Conservation (phyloP, 495 filamentous ascomycete genomes). For the Lophiotrema nucula region DNA sequence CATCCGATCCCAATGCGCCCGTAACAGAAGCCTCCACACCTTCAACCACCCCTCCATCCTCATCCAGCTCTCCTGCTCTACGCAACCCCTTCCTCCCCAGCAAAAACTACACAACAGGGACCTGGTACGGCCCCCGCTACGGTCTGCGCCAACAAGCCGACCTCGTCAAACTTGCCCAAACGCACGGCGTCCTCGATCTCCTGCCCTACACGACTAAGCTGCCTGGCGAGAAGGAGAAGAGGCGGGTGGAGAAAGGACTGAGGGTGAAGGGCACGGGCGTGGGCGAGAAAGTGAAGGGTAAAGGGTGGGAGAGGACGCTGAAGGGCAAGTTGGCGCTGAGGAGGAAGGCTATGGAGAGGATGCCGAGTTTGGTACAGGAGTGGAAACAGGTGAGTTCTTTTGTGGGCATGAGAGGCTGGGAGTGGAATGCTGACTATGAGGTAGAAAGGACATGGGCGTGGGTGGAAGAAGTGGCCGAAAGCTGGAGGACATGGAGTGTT, state of each 20-base stretch:
- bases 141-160: conserved; percentile 87
- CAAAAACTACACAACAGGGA: conserved; percentile 68
- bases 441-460: conserved; percentile 79
- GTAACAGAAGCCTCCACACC: conserved; percentile 16
- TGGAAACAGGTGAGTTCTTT: conserved; percentile 80
- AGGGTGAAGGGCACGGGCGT: conserved; percentile 86
- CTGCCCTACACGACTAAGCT: conserved; percentile 76
- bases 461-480: conserved; percentile 90
- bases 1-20: conserved; percentile 25
- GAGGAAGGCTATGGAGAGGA: conserved; percentile 86
- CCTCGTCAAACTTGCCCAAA: conserved; percentile 78
- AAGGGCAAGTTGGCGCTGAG: conserved; percentile 80
- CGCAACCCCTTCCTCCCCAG: conserved; percentile 74
- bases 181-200: conserved; percentile 79
- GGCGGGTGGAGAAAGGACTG: conserved; percentile 69
- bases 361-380: conserved; percentile 83
- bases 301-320: conserved; percentile 86
- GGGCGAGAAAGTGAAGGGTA: conserved; percentile 91
- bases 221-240: conserved; percentile 63
- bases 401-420: background rate
- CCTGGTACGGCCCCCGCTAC: conserved; percentile 77
- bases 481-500: conserved; percentile 27
- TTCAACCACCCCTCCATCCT: conserved; percentile 35
- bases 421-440: conserved; percentile 28
- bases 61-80: conserved; percentile 33